phyloP scores from a whole-genome alignment of 1,284 basidiomycete species.

The Melampsora americana region DNA sequence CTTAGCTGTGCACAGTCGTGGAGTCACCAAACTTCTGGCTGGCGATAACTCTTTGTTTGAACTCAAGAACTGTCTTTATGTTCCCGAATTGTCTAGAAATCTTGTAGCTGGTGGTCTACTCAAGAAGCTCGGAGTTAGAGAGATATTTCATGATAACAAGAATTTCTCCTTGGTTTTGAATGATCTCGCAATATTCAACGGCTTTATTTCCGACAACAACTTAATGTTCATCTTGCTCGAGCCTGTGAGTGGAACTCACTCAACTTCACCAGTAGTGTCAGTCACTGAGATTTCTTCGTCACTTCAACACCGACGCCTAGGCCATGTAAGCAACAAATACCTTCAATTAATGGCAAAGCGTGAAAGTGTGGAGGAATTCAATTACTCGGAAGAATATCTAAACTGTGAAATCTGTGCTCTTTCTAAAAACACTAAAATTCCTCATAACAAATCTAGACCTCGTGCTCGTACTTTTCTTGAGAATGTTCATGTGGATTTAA shows the following conservation, averaged over 20 bases:
- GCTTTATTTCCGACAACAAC: neutral
- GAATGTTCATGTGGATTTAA: neutral
- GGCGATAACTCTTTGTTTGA: neutral
- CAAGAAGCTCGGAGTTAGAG: neutral
- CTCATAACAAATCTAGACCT: neutral
- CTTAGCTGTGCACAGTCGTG: neutral
- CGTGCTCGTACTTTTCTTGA: neutral
- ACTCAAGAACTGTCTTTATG: conserved; percentile 1
- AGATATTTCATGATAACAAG: neutral
- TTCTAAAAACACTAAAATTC: neutral
- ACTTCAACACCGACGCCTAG: neutral
- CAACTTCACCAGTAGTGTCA: neutral
- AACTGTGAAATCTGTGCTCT: no score
- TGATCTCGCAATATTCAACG: neutral
- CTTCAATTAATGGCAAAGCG: neutral
- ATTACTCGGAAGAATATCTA: neutral
- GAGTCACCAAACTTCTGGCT: neutral
- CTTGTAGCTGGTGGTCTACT: neutral
- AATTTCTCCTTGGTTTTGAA: neutral
- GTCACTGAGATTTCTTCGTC: neutral
- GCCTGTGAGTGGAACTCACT: neutral
- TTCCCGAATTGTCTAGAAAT: neutral
- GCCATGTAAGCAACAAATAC: neutral
- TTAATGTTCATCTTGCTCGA: no score
- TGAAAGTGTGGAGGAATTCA: neutral